phyloP scores from a whole-genome alignment of 768 basidiomycete genomes.

The Boletus rubroflammeus region DNA sequence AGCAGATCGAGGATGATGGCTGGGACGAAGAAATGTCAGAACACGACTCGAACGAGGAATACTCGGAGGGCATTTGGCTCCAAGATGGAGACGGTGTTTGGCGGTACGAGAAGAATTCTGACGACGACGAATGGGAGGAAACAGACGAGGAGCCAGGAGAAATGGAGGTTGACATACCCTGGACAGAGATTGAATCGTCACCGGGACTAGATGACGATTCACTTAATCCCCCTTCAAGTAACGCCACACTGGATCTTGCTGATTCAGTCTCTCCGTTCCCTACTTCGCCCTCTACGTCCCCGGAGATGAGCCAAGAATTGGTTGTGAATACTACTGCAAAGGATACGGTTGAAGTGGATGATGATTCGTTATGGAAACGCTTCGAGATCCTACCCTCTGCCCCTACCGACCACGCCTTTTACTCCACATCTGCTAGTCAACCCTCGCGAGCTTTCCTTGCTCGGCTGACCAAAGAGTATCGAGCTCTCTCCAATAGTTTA shows the following conservation, averaged over 20 bases:
- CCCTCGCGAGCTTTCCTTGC: conserved; percentile 71
- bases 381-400: conserved; percentile 76
- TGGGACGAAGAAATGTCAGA: conserved; percentile 44
- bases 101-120: conserved; percentile 30
- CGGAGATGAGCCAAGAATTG: conserved; percentile 32
- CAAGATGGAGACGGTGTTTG: conserved; percentile 39
- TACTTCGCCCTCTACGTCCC: conserved; percentile 30
- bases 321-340: conserved; percentile 26
- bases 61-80: conserved; percentile 40
- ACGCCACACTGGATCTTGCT: conserved; percentile 17
- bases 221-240: conserved; percentile 13
- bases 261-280: conserved; percentile 25
- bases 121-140: conserved; percentile 42
- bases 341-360: conserved; percentile 30
- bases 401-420: conserved; percentile 82
- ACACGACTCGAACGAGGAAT: conserved; percentile 38
- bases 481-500: conserved; percentile 69
- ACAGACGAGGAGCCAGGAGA: conserved; percentile 32
- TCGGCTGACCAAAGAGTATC: conserved; percentile 81
- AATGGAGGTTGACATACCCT: conserved; percentile 37
- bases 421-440: conserved; percentile 53
- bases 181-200: conserved; percentile 24
- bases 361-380: conserved; percentile 63
- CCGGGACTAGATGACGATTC: conserved; percentile 18
- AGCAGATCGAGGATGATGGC: conserved; percentile 69